Conservation (phyloP, 2,329 filamentous ascomycete species). For the Trichophyton equinum region DNA sequence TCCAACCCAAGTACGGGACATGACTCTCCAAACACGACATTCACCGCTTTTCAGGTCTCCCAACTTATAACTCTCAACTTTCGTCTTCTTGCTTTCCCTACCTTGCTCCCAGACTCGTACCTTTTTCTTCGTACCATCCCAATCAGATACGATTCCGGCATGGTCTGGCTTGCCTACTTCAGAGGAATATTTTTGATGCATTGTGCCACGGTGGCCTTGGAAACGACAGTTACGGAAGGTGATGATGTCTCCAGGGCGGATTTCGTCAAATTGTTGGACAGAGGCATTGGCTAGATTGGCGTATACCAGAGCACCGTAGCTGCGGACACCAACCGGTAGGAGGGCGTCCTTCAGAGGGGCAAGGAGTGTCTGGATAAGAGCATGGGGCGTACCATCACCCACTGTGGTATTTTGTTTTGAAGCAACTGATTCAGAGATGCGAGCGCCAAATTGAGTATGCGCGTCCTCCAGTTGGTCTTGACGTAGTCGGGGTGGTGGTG, state of each 20-base stretch:
- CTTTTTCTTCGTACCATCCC: constrained; percentile 98
- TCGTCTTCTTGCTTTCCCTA: constrained; percentile 82
- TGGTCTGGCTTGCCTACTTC: constrained; percentile 85
- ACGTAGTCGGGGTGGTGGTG: constrained; percentile 65
- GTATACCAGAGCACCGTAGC: constrained; percentile 87
- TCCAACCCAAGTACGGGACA: constrained; percentile 82
- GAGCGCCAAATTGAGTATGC: constrained; percentile 68
- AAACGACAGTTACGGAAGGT: constrained; percentile 87
- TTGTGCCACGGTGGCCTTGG: constrained; percentile 84
- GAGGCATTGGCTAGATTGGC: constrained; percentile 90
- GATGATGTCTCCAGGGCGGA: constrained; percentile 82
- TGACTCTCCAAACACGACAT: constrained; percentile 93
- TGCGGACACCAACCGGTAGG: constrained; percentile 69
- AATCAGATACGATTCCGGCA: constrained; percentile 82
- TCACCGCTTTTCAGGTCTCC: constrained; percentile 86
- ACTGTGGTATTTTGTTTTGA: constrained; percentile 67
- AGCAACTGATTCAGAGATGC: constrained; percentile 57
- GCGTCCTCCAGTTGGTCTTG: constrained; percentile 88
- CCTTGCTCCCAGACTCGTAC: constrained; percentile 92
- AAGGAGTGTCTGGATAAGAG: constrained; percentile 67
- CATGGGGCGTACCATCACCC: constrained; percentile 69
- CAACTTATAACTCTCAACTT: constrained; percentile 85
- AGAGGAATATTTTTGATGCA: constrained; percentile 84
- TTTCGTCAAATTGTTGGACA: constrained; percentile 81
- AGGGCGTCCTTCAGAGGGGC: constrained; percentile 61